phyloP scores from a whole-genome alignment of 2,329 filamentous ascomycete species.

The Ophiostoma sp. region DNA sequence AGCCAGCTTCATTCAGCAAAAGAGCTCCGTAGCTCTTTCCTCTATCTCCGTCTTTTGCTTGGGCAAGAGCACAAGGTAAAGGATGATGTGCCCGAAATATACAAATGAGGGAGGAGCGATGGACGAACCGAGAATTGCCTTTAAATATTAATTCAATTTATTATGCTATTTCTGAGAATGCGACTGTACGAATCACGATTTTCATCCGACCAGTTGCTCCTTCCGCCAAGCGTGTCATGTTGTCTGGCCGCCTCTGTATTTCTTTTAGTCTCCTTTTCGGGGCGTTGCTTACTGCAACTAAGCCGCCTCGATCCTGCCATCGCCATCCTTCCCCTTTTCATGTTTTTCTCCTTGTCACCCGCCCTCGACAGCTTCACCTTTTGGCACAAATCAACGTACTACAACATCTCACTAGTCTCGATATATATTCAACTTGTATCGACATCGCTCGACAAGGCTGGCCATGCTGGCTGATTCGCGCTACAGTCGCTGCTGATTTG shows the following conservation, averaged over 20 bases:
- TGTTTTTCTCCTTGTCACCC: background rate
- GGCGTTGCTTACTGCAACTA: background rate
- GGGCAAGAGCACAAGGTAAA: too few species aligned
- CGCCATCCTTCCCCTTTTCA: background rate
- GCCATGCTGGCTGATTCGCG: slow-evolving; percentile 2
- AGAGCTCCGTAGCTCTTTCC: background rate
- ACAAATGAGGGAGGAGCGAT: background rate
- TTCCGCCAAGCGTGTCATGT: background rate
- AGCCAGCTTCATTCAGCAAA: background rate
- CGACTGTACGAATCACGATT: background rate
- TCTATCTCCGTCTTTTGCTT: too few species aligned
- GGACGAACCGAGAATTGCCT: background rate
- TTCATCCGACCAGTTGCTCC: background rate
- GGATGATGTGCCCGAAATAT: background rate
- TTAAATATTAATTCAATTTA: too few species aligned
- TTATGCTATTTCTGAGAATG: background rate
- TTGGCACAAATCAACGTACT: background rate
- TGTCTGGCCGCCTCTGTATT: slow-evolving; percentile 13
- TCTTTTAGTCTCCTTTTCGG: background rate
- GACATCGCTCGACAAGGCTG: background rate
- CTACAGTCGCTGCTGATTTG: background rate
- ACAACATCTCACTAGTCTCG: background rate
- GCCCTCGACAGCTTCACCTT: background rate
- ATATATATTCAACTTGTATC: background rate
- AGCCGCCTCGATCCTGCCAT: background rate